These are phyloP conservation scores for Rosa multiflora DNA, from an alignment of 306 rosid species.

Conservation along the genomic window DNA sequence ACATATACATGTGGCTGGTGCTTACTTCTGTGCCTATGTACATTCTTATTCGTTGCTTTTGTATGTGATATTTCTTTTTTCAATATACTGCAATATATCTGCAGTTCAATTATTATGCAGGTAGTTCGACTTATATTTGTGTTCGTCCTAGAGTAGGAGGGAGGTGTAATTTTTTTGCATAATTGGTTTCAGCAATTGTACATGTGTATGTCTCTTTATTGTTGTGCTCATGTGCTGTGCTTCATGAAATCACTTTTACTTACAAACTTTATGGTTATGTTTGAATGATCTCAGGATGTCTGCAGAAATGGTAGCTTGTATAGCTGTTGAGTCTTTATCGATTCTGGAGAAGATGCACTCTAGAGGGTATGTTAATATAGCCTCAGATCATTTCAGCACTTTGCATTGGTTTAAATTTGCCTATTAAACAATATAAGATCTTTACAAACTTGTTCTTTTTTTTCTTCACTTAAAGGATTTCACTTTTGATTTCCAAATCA, in stretches of 20 bases:
- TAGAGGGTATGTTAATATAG: constrained; percentile 57
- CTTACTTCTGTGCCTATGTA: neutral
- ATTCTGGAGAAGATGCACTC: constrained; percentile 92
- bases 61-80: neutral
- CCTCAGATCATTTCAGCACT: neutral
- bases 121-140: neutral
- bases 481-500: too few relatives aligned
- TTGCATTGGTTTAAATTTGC: too few relatives aligned
- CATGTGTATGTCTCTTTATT: neutral
- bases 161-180: neutral
- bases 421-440: neutral
- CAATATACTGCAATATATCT: neutral
- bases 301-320: constrained; percentile 90
- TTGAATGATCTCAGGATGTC: constrained; percentile 64
- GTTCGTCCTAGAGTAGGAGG: neutral
- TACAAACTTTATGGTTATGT: neutral
- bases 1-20: neutral
- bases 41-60: neutral
- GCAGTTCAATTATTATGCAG: neutral
- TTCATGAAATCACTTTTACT: neutral
- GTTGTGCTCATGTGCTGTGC: neutral
- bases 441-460: neutral
- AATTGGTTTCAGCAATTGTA: neutral
- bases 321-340: constrained; percentile 93
- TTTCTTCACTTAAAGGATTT: neutral